A percentile compares a stretch with the other conserved stretches of the same genome.
Evolutionary conservation across 805 yeast genomes (phyloP).

Genomic region (Allodekkera sacchari): DNA sequence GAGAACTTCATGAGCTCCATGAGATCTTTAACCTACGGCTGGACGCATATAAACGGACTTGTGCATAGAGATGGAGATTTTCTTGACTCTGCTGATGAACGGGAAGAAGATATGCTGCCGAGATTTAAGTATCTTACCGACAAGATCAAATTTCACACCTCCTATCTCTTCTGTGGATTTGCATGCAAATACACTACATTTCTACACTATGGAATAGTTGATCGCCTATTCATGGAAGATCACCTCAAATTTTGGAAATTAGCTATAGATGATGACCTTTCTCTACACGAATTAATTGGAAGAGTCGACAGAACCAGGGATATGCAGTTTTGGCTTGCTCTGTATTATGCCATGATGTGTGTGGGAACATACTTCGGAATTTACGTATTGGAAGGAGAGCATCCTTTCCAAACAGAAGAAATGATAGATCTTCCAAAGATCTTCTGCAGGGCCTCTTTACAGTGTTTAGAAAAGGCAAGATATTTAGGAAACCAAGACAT

Average conservation of each 20-base stretch:
- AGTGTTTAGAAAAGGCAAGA: conserved; percentile 14
- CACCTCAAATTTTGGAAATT: conserved; percentile 12
- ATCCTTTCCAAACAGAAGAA: conserved; percentile 9
- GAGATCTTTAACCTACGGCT: conserved; percentile 16
- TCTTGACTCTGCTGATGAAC: neutral
- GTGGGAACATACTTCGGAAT: conserved; percentile 16
- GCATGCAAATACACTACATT: conserved; percentile 18
- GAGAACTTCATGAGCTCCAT: conserved; percentile 9
- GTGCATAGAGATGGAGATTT: neutral
- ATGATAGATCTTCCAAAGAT: conserved; percentile 10
- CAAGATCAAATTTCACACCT: conserved; percentile 7
- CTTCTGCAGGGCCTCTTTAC: conserved; percentile 16
- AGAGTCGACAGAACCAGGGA: conserved; percentile 7
- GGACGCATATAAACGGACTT: conserved; percentile 3
- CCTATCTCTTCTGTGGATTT: conserved; percentile 12
- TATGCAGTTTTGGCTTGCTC: conserved; percentile 20
- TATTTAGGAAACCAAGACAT: conserved; percentile 18
- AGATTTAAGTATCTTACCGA: neutral
- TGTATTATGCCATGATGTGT: conserved; percentile 15
- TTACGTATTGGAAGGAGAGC: conserved; percentile 7
- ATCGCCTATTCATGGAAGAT: conserved; percentile 14
- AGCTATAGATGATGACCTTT: conserved; percentile 5
- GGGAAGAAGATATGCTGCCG: neutral
- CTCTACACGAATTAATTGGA: conserved; percentile 6
- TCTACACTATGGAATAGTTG: conserved; percentile 17